Percentiles rank a stretch among this genome's conserved stretches.
Conservation (phyloP, 441 rosid species). For the Euphorbia celastroides region DNA sequence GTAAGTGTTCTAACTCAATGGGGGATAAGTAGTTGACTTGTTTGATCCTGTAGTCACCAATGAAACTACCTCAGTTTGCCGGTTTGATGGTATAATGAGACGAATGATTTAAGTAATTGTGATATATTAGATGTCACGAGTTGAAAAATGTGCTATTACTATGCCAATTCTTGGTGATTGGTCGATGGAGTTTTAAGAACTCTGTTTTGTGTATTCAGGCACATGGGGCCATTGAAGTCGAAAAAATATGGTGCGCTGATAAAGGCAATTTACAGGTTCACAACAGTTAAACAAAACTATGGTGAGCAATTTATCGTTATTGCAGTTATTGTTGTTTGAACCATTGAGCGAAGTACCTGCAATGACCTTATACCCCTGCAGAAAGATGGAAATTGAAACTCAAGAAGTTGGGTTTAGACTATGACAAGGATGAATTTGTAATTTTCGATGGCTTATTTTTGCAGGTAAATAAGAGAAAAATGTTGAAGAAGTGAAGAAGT, state of each 20-base stretch:
- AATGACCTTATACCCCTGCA: no score
- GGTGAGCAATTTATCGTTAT: constrained; percentile 35
- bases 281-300: constrained; percentile 64
- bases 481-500: not conserved
- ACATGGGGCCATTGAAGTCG: constrained; percentile 76
- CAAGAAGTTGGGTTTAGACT: no score
- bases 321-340: not conserved
- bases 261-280: constrained; percentile 71
- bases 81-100: no score
- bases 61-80: no score
- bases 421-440: no score
- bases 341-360: not conserved
- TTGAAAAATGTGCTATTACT: not conserved
- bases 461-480: constrained; percentile 31
- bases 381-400: no score
- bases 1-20: constrained; percentile 35
- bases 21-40: constrained; percentile 1
- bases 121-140: not conserved
- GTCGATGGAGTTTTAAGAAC: not conserved
- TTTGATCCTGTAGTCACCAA: not conserved
- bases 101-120: no score
- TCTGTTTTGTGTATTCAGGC: constrained; percentile 33
- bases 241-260: constrained; percentile 56
- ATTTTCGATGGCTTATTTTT: not conserved
- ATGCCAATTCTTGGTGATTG: not conserved